These are phyloP conservation scores for Cryomyces antarcticus DNA, from an alignment of 495 filamentous ascomycete genomes.

Conservation along the genomic window DNA sequence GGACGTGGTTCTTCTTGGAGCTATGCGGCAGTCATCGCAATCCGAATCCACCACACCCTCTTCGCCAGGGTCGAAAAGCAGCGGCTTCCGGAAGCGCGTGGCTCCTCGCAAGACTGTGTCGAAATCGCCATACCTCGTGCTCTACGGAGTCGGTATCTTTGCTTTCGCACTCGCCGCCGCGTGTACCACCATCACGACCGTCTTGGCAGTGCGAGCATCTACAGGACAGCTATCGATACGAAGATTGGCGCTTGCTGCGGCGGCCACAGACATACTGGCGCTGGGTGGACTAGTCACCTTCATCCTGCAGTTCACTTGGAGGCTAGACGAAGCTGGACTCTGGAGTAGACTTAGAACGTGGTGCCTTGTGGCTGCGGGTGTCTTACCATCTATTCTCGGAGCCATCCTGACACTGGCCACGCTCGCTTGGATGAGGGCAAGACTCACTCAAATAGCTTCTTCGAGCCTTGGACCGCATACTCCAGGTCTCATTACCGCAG, in stretches of 20 bases:
- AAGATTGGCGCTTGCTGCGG: background rate
- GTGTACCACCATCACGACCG: background rate
- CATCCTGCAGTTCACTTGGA: background rate
- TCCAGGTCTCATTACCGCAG: background rate
- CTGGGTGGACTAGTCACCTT: background rate
- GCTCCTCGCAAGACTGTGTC: too few species aligned
- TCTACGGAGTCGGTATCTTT: background rate
- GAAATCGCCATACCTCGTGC: too few species aligned
- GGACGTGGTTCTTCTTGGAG: too few species aligned
- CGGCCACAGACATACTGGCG: background rate
- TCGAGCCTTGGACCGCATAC: too few species aligned
- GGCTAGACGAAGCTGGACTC: background rate
- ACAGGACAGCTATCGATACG: background rate
- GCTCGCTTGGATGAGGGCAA: background rate
- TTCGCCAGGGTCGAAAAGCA: too few species aligned
- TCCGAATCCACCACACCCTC: too few species aligned
- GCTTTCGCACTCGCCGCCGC: background rate
- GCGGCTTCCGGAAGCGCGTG: too few species aligned
- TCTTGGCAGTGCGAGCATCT: background rate
- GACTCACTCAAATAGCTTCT: background rate
- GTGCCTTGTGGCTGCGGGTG: background rate
- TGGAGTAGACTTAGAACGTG: background rate
- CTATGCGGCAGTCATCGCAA: too few species aligned
- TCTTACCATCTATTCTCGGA: background rate
- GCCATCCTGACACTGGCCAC: slow-evolving; percentile 1